Evolutionary conservation across 225 moss, liverwort and hornwort genomes (phyloP).

Genomic region (Sphagnum contortum): DNA sequence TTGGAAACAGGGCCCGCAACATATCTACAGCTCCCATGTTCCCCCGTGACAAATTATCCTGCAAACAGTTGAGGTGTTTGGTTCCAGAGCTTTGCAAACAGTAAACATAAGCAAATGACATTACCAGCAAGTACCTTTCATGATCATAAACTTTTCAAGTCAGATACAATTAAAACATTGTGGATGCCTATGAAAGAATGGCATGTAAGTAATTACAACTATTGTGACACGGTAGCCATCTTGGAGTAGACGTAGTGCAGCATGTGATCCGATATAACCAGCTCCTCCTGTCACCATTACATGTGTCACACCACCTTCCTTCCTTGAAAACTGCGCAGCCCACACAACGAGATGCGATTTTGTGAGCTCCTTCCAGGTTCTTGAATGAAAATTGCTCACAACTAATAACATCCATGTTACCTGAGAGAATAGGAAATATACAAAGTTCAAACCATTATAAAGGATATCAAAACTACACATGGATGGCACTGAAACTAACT

Average conservation of each 20-base stretch:
- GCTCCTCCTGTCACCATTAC: constrained; percentile 94
- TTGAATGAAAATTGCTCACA: too few species aligned
- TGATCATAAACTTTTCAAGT: too few species aligned
- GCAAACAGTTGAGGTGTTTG: not conserved
- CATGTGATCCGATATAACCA: constrained; percentile 92
- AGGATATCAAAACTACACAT: too few species aligned
- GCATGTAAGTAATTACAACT: constrained; percentile 29
- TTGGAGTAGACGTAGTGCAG: constrained; percentile 66
- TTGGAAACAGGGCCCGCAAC: constrained; percentile 61
- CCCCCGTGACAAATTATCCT: constrained; percentile 94
- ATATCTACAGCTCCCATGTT: constrained; percentile 75
- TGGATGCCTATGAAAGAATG: too few species aligned
- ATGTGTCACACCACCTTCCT: constrained; percentile 62
- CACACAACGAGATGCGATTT: too few species aligned
- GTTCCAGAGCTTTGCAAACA: not conserved
- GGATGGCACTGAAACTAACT: too few species aligned
- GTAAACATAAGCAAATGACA: not conserved
- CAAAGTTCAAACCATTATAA: too few species aligned
- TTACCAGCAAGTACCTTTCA: not conserved
- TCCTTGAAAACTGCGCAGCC: constrained; percentile 51
- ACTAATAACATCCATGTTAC: too few species aligned
- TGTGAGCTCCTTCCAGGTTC: too few species aligned
- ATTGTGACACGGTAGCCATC: constrained; percentile 77
- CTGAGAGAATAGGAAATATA: too few species aligned
- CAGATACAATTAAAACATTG: too few species aligned